Evolutionary conservation across 176 grass and related monocot species (phyloP).

Genomic region (Zea luxurians): DNA sequence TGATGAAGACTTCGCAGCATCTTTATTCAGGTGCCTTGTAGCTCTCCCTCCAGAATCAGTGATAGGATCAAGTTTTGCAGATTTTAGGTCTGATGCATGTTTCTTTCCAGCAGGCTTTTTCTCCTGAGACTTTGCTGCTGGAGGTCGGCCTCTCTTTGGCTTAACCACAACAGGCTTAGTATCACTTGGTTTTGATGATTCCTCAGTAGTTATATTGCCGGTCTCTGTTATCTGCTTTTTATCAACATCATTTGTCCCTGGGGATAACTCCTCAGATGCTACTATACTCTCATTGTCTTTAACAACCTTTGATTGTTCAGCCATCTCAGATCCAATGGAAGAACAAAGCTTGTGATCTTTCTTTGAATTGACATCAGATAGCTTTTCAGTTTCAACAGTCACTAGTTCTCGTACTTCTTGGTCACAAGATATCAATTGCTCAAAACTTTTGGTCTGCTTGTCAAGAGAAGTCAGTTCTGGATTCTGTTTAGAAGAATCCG

Average conservation of each 20-base stretch:
- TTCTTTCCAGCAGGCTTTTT: constrained; percentile 43
- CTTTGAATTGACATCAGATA: constrained; percentile 42
- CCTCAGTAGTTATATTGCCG: constrained; percentile 39
- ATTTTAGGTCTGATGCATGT: constrained; percentile 37
- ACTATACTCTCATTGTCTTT: constrained; percentile 27
- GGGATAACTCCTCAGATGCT: constrained; percentile 25
- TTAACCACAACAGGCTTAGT: constrained; percentile 38
- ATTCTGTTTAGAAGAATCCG: too few relatives aligned
- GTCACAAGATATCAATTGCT: constrained; percentile 40
- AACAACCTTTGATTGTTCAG: constrained; percentile 36
- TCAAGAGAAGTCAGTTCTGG: too few relatives aligned
- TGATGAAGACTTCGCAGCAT: constrained; percentile 32
- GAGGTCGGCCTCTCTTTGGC: constrained; percentile 43
- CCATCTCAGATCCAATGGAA: constrained; percentile 27
- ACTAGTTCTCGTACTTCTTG: constrained; percentile 40
- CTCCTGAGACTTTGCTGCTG: constrained; percentile 35
- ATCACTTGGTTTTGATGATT: constrained; percentile 28
- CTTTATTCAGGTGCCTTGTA: constrained; percentile 39
- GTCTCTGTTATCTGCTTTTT: constrained; percentile 23
- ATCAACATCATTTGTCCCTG: constrained; percentile 40
- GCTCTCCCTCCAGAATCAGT: constrained; percentile 52
- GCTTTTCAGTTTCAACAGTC: constrained; percentile 28
- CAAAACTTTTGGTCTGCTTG: constrained; percentile 36
- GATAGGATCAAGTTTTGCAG: constrained; percentile 37
- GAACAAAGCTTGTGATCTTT: constrained; percentile 31